Percentiles rank a stretch among this genome's conserved stretches.
These are phyloP conservation scores for Coemansia sp. DNA, from an alignment of 192 early-diverging fungal species.

Conservation along the genomic window DNA sequence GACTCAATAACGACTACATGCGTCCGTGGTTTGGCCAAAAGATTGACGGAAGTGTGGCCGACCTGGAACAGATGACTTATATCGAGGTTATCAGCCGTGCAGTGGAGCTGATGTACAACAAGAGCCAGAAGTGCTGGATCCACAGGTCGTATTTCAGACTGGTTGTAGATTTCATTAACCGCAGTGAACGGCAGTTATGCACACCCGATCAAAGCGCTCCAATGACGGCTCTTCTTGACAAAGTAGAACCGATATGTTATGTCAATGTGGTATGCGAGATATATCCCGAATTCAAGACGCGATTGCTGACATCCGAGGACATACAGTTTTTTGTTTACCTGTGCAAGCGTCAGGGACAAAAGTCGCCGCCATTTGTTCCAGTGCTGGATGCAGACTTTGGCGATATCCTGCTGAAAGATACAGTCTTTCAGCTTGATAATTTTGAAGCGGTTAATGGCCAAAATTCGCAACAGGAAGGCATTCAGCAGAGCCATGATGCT, in stretches of 20 bases:
- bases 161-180: conserved; percentile 50
- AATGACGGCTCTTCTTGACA: neutral
- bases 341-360: conserved; percentile 67
- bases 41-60: conserved; percentile 67
- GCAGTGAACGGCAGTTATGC: conserved; percentile 66
- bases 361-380: conserved; percentile 90
- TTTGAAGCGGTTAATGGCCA: conserved; percentile 79
- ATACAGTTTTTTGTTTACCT: conserved; percentile 31
- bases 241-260: neutral
- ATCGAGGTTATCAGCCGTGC: conserved; percentile 78
- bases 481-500: conserved; percentile 88
- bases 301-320: conserved; percentile 37
- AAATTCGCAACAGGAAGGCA: conserved; percentile 78
- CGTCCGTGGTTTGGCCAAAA: conserved; percentile 95
- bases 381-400: conserved; percentile 88
- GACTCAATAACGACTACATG: conserved; percentile 67
- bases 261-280: conserved; percentile 17
- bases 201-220: neutral
- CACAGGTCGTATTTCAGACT: conserved; percentile 69
- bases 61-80: conserved; percentile 94
- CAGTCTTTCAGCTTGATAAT: conserved; percentile 87
- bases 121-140: conserved; percentile 80
- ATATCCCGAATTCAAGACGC: conserved; percentile 19
- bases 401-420: conserved; percentile 90
- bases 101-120: conserved; percentile 79